These are phyloP conservation scores for Cutaneotrichosporon sp. DNA, from an alignment of 1,284 basidiomycete species.

Conservation along the genomic window DNA sequence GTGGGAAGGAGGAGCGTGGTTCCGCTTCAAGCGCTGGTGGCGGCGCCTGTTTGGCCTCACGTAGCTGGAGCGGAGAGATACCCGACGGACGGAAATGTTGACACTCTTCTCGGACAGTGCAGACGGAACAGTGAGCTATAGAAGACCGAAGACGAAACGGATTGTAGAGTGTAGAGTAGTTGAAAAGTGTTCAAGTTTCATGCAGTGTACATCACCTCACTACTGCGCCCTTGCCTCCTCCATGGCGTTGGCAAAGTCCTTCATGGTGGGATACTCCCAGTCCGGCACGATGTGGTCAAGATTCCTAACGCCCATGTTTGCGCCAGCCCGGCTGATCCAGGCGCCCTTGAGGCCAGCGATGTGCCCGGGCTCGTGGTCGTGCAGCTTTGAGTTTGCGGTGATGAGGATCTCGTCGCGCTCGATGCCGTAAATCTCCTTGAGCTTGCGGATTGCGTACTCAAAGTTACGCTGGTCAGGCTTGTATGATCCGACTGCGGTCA, in stretches of 20 bases:
- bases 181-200: neutral
- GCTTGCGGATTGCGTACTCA: constrained; percentile 32
- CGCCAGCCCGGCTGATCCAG: constrained; percentile 37
- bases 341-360: constrained; percentile 36
- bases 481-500: constrained; percentile 33
- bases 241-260: constrained; percentile 20
- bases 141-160: neutral
- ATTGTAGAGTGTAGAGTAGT: constrained; percentile 1
- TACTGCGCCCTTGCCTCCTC: constrained; percentile 2
- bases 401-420: constrained; percentile 31
- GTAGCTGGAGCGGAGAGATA: constrained; percentile 9
- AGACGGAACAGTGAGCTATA: neutral
- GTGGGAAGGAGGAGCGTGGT: constrained; percentile 42
- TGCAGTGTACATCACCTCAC: constrained; percentile 1
- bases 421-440: constrained; percentile 34
- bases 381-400: constrained; percentile 38
- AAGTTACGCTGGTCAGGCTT: constrained; percentile 43
- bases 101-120: constrained; percentile 4
- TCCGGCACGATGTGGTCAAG: constrained; percentile 20
- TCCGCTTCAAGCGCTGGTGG: constrained; percentile 46
- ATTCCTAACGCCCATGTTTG: constrained; percentile 22
- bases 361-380: constrained; percentile 40
- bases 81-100: neutral
- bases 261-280: constrained; percentile 23
- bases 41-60: constrained; percentile 34